Evolutionary conservation across 1,284 basidiomycete genomes (phyloP), one percentile per base, ranked within the genome.

Genomic region (Puccinia triticina): DNA sequence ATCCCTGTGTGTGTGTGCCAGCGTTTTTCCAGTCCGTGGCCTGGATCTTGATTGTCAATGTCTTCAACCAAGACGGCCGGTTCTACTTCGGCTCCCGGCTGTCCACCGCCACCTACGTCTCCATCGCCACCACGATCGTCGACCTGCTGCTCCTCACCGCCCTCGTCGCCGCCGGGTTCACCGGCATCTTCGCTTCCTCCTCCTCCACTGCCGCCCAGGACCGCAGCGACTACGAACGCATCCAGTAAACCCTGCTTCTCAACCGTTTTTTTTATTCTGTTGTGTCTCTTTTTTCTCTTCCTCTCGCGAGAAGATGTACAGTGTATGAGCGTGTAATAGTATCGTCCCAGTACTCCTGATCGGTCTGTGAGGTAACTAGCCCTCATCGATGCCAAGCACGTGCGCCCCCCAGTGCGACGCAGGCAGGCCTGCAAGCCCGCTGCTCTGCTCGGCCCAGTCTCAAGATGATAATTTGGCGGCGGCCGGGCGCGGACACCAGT

Each of bases 51-150:
- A 71, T 79, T 23, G 10, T 79, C 53, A 34, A 69, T 4, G 77
- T 79, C 0, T 79, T 79, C 43, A 59, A 79, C 48, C n/a, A 55
- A n/a, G 67, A 79, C 55, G 61, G 55, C 32, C 43, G 77, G 18
- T 79, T 79, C 37, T 79, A 79, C 43, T 59, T 69, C 50, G 77
- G 66, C 16, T 79, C 66, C 1, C n/a, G 67, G 8, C 37, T 79
- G 0, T 79, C 77, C 29, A 34, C 48, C 11, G 40, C 29, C n/a
- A 55, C 48, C 14, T 79, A 79, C 18, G 40, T 79, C 32, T 29
- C 64, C 21, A 79, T 79, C 37, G 16, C 16, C 40, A 40, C 77
- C 5, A 55, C 16, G 18, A 34, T 53, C 10, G 23, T 79, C 34
- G 77, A 79, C 50, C 50, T 79, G 3, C 3, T 79, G 14, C n/a